These are phyloP conservation scores for Silene latifolia DNA, from an alignment of 148 eudicot genomes.

Conservation along the genomic window DNA sequence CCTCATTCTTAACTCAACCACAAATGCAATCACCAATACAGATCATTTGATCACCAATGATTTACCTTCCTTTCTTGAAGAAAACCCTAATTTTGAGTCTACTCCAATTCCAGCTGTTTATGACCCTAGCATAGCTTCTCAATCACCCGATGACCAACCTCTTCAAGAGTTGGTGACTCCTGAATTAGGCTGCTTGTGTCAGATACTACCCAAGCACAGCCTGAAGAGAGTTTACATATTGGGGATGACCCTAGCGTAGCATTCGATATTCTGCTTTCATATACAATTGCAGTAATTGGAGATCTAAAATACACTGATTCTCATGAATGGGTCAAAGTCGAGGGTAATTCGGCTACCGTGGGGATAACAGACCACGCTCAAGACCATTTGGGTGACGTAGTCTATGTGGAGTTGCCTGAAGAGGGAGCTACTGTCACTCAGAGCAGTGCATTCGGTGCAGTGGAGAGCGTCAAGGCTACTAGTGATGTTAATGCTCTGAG, in stretches of 20 bases:
- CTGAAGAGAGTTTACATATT: slow-evolving; percentile 43
- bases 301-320: slow-evolving; percentile 77
- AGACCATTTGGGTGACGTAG: slow-evolving; percentile 91
- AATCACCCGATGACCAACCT: slow-evolving; percentile 31
- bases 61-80: slow-evolving; percentile 27
- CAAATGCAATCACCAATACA: slow-evolving; percentile 11
- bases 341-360: slow-evolving; percentile 61
- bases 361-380: slow-evolving; percentile 97
- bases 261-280: too few species aligned
- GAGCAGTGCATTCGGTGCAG: slow-evolving; percentile 77
- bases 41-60: slow-evolving; percentile 10
- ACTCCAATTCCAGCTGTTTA: slow-evolving; percentile 29
- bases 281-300: slow-evolving; percentile 52
- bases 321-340: slow-evolving; percentile 91
- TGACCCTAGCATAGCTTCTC: slow-evolving; percentile 31
- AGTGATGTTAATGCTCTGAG: slow-evolving; percentile 74
- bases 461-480: slow-evolving; percentile 96
- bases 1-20: slow-evolving; percentile 5
- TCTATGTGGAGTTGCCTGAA: slow-evolving; percentile 84
- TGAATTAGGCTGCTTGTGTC: slow-evolving; percentile 38
- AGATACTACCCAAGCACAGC: slow-evolving; percentile 38
- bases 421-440: slow-evolving; percentile 61
- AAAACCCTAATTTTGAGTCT: slow-evolving; percentile 29
- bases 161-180: slow-evolving; percentile 36
- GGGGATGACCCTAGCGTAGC: too few species aligned